A percentile compares a stretch with the other conserved stretches of the same genome.
Evolutionary conservation across 2,329 filamentous ascomycete genomes (phyloP).

Genomic region (Fusarium hainanense): DNA sequence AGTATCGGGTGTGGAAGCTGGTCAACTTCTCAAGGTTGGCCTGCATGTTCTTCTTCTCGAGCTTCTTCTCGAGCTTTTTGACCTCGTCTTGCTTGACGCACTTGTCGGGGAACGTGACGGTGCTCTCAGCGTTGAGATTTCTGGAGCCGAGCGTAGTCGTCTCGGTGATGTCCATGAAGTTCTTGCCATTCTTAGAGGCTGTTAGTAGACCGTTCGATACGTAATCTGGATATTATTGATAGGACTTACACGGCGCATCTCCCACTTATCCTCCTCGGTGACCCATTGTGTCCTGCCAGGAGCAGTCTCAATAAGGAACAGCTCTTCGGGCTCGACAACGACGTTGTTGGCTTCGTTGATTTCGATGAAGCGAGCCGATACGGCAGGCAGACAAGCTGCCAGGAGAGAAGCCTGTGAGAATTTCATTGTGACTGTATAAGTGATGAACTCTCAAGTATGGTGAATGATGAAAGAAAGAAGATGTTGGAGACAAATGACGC

Average conservation of each 20-base stretch:
- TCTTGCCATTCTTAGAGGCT: constrained; percentile 76
- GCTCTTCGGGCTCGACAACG: constrained; percentile 55
- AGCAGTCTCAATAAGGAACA: constrained; percentile 83
- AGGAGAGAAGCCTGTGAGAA: constrained; percentile 63
- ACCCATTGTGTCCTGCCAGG: constrained; percentile 87
- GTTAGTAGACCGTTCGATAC: constrained; percentile 7
- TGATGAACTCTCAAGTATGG: constrained; percentile 1
- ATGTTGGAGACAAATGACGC: constrained; percentile 25
- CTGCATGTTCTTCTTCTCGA: constrained; percentile 81
- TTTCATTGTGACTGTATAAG: constrained; percentile 57
- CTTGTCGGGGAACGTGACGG: constrained; percentile 73
- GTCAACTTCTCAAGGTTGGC: constrained; percentile 82
- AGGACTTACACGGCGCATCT: constrained; percentile 77
- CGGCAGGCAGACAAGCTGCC: constrained; percentile 65
- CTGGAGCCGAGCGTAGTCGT: constrained; percentile 68
- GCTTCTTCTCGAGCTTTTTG: constrained; percentile 71
- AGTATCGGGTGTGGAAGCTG: constrained; percentile 84
- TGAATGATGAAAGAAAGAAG: neutral
- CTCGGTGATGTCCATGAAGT: constrained; percentile 95
- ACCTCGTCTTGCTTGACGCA: constrained; percentile 74
- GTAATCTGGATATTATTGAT: neutral
- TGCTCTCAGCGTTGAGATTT: constrained; percentile 47
- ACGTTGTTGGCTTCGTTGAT: constrained; percentile 62
- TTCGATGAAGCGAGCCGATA: constrained; percentile 68
- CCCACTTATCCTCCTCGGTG: constrained; percentile 96